Conservation (phyloP, 257 asterid genomes). For the Avicennia marina region DNA sequence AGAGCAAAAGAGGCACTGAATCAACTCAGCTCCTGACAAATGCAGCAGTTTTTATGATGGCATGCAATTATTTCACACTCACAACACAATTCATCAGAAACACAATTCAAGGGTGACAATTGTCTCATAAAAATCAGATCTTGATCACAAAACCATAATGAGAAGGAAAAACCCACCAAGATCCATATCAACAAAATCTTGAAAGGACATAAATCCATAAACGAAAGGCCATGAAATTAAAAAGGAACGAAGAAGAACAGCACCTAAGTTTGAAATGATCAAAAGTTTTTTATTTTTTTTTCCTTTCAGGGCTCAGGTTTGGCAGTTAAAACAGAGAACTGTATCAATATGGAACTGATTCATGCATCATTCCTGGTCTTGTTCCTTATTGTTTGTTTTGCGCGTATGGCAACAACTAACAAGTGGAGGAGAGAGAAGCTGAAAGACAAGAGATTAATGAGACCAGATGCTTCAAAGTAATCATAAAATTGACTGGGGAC, state of each 20-base stretch:
- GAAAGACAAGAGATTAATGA: no score
- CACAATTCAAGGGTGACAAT: no score
- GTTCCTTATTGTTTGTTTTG: no score
- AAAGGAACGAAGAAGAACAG: neutral
- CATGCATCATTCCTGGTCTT: no score
- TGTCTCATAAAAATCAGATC: constrained; percentile 18
- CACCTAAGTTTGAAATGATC: constrained; percentile 11
- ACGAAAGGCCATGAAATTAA: neutral
- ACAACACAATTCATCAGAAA: neutral
- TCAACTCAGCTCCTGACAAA: constrained; percentile 20
- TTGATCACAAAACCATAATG: constrained; percentile 9
- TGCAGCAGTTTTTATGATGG: constrained; percentile 9
- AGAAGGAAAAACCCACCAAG: constrained; percentile 17
- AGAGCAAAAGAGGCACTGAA: constrained; percentile 5
- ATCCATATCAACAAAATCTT: constrained; percentile 16
- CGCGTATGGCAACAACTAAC: no score
- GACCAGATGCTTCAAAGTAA: no score
- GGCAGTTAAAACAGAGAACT: constrained; percentile 13
- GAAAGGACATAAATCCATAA: neutral
- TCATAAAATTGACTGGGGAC: no score
- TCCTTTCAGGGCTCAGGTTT: constrained; percentile 11
- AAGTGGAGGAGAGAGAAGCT: no score
- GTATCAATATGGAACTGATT: constrained; percentile 12
- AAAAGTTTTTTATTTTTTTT: no score
- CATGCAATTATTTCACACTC: constrained; percentile 12